Base-by-base conservation (phyloP, 2,329 filamentous ascomycete genomes). In the Nectriaceae sp. region DNA sequence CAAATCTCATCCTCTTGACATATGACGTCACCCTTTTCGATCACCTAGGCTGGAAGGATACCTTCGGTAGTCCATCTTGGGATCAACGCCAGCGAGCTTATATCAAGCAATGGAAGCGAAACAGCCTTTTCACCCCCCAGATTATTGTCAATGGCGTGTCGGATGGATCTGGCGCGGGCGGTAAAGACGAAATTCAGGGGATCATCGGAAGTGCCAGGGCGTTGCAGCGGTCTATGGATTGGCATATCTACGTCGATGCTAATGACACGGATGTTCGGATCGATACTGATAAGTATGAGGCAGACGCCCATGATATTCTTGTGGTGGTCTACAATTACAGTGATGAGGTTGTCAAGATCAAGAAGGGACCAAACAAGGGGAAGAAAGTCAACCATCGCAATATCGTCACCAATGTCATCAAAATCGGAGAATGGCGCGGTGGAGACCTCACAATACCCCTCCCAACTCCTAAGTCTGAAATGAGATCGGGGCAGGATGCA, bases 21-120 rank as follows among this genome's bases (percentile, higher is more conserved):
- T 69, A 67, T 53, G 57, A 69, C 44, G 61, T 71, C 20, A 68
- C 65, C 2, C 47, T 66, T 43, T 71, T 69, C 42, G 64, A 70
- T 47, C 61, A 68, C 48, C 52, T 58, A 11, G 67, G 63, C 29
- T 69, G 65, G 65, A 62, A 63, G 38, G 67, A 70, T 42, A 66
- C 62, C 2, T 60, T 63, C 47, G 64, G 60, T 26, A 60, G 50
- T 42, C 47, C 46, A 1, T 37, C 51, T 2, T 68, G 64, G 55
- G 67, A 70, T 53, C 55, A 63, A 42, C 61, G 67, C 36, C 67
- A 69, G 56, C 53, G 63, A 16, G 60, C 59, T n/a, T 70, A 71
- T 49, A 57, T 62, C 16, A 56, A 45, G 44, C 59, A 57, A 24
- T 66, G 67, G 67, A 49, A 59, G 29, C 61, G 66, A 43, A 63